A percentile compares a stretch with the other conserved stretches of the same genome.
These are phyloP conservation scores for Globisporangium nunn DNA, from an alignment of 352 stramenopile species.

Conservation along the genomic window DNA sequence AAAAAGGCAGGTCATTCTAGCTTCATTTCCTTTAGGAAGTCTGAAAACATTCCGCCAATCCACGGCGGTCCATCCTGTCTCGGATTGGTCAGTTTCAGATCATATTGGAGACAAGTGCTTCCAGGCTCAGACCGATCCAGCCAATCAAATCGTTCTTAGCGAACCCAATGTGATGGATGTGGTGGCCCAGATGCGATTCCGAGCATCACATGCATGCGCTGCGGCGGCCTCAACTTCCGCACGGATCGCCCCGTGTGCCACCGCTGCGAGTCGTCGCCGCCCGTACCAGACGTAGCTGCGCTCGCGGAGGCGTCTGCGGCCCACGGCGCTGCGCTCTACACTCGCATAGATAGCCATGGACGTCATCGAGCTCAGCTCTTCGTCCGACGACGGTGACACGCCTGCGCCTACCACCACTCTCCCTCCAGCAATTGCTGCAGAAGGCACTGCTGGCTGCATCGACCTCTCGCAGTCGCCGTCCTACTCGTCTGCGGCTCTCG, in stretches of 20 bases:
- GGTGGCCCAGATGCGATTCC: not conserved
- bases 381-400: not conserved
- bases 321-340: not conserved
- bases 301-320: not conserved
- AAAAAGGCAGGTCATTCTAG: no score
- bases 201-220: constrained; percentile 13
- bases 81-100: no score
- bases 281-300: not conserved
- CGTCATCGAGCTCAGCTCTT: not conserved
- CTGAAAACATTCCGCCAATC: no score
- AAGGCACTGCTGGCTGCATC: not conserved
- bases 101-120: no score
- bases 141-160: no score
- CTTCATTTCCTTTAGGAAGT: no score
- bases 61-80: no score
- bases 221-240: constrained; percentile 18
- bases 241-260: constrained; percentile 9
- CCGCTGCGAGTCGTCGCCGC: constrained; percentile 4
- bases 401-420: no score
- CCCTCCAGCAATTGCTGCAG: not conserved
- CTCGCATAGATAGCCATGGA: not conserved
- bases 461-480: not conserved
- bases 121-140: no score
- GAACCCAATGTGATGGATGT: no score
- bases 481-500: not conserved